Evolutionary conservation across 179 eudicot species (phyloP), one percentile per base, ranked within the genome.

Genomic region (Drosera spatulata): DNA sequence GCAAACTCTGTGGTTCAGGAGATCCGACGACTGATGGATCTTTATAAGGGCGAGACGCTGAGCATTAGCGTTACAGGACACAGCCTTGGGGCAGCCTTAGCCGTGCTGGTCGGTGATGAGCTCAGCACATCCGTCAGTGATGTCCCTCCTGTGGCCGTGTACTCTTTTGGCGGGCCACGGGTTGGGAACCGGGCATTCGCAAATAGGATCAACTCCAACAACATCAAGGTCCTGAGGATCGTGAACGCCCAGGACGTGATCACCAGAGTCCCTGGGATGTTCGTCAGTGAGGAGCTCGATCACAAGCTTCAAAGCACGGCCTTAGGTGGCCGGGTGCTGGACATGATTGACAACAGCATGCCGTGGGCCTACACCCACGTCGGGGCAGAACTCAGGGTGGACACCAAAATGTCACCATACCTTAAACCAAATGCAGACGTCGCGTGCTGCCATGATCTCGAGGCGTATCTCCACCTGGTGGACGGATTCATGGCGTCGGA

Each of bases 391-490:
- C 58, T 94, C 2, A 71, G 79, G 13, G 88, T 93, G 2, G 97
- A 93, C 42, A 86, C 95, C 0, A 85, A 65, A 68, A 80, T 67
- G 85, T 93, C 99, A 9, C 99, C 97, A 2, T 93, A 71, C 47
- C 59, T 93, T 63, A 90, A 75, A 48, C 91, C 96, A 0, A 61
- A 93, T 4, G 99, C 97, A 0, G 97, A 93, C 11, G 85, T 90
- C 0, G 95, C 88, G 9, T 89, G 97, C 58, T 89, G 96, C 57
- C 99, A 93, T 83, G 99, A 93, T 64, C 70, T 93, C 73, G 99
- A 93, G 70, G 97, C 97, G 0, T 93, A 93, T 56, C 57, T 93
- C 57, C 97, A 93, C 55, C 65, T 93, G 69, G 95, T 93, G 13
- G 97, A 93, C 48, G 99, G 99, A 7, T 93, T 73, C 53, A 10